These are phyloP conservation scores for Bjerkandera adusta DNA, from an alignment of 1,284 basidiomycete genomes.

Conservation along the genomic window DNA sequence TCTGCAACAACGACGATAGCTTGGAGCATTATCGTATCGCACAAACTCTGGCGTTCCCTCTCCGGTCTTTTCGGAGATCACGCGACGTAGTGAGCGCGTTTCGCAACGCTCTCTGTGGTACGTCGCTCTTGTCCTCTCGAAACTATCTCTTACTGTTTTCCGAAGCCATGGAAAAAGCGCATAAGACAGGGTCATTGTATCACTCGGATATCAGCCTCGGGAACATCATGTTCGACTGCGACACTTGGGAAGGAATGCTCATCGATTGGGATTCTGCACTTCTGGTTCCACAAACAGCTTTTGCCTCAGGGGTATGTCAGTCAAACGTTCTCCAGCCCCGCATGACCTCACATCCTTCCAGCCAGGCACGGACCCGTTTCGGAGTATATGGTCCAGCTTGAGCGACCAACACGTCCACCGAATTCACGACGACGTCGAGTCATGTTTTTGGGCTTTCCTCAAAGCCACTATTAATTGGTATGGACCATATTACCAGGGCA, in stretches of 20 bases:
- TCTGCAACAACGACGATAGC: no score
- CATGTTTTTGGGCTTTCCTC: not conserved
- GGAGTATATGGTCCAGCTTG: no score
- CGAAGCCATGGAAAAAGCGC: no score
- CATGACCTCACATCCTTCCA: no score
- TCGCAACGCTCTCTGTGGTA: slow-evolving; percentile 6
- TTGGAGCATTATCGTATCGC: slow-evolving; percentile 10
- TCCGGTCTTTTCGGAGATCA: not conserved
- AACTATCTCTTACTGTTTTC: no score
- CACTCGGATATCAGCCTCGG: slow-evolving; percentile 19
- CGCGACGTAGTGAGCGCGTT: slow-evolving; percentile 4
- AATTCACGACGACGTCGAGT: slow-evolving; percentile 3
- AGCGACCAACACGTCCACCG: not conserved
- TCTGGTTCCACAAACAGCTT: no score
- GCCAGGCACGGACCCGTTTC: no score
- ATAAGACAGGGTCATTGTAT: slow-evolving; percentile 4
- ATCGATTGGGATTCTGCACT: slow-evolving; percentile 17
- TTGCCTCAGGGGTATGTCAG: no score
- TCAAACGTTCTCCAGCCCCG: no score
- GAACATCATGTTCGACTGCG: slow-evolving; percentile 15
- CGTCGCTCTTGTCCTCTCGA: not conserved
- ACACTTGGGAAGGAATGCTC: slow-evolving; percentile 10
- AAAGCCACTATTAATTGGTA: not conserved
- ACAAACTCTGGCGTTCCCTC: slow-evolving; percentile 6
- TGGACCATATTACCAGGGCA: not conserved